These are phyloP conservation scores for Hortiboletus rubellus DNA, from an alignment of 1,284 basidiomycete genomes.

Conservation along the genomic window DNA sequence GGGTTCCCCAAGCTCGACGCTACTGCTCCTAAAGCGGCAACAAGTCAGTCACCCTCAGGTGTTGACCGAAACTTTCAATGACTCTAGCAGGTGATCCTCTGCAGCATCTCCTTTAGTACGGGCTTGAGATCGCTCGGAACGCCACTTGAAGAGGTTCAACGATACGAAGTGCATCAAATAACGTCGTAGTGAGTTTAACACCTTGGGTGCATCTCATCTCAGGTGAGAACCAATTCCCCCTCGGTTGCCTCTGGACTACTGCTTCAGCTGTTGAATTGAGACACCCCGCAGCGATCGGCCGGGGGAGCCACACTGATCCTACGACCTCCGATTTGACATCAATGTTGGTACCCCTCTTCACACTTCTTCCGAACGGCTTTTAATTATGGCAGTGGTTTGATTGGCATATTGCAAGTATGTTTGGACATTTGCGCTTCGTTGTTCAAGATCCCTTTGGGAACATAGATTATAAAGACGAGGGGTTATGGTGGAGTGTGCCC, in stretches of 20 bases:
- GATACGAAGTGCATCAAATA: not conserved
- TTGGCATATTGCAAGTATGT: conserved; percentile 17
- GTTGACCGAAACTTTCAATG: not conserved
- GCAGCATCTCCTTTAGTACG: not conserved
- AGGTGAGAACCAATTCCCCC: not conserved
- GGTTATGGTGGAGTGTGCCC: conserved; percentile 8
- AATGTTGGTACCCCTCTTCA: conserved; percentile 10
- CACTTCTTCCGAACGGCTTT: not conserved
- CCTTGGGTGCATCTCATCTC: not conserved
- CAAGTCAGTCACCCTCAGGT: conserved; percentile 10
- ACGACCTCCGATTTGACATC: not conserved
- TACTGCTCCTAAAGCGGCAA: conserved; percentile 2
- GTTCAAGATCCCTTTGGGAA: conserved; percentile 13
- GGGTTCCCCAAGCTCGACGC: not conserved
- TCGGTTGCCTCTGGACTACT: not conserved
- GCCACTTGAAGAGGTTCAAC: not conserved
- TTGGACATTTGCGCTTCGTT: conserved; percentile 4
- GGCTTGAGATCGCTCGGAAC: not conserved
- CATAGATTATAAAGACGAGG: conserved; percentile 26
- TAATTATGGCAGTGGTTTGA: conserved; percentile 7
- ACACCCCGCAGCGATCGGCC: not conserved
- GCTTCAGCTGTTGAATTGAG: not conserved
- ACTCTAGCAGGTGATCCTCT: not conserved
- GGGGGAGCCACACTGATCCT: not conserved
- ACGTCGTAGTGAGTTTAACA: conserved; percentile 11